Evolutionary conservation across 148 eudicot species (phyloP).

Genomic region (Rhododendron mucronatum): DNA sequence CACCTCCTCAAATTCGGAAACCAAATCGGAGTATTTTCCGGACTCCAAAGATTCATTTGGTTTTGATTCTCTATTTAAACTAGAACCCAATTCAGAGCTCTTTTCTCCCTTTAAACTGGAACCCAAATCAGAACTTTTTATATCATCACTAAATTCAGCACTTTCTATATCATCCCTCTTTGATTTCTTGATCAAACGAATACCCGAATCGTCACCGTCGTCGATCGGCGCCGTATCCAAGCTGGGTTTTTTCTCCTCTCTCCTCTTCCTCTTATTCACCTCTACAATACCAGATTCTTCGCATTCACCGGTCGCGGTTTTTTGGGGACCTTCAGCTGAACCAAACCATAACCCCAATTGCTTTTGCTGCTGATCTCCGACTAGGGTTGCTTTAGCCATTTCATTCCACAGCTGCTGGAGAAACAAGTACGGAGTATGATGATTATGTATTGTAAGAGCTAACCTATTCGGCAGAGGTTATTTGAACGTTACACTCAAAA

Average conservation of each 20-base stretch:
- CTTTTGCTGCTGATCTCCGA: slow-evolving; percentile 30
- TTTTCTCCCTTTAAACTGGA: background rate
- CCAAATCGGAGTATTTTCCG: background rate
- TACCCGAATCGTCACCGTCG: background rate
- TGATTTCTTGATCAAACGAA: slow-evolving; percentile 15
- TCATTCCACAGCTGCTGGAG: background rate
- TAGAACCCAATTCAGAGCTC: background rate
- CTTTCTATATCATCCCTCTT: slow-evolving; percentile 1
- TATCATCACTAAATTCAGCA: background rate
- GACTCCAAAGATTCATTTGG: background rate
- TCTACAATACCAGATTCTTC: slow-evolving; percentile 16
- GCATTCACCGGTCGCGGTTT: slow-evolving; percentile 13
- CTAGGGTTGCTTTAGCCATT: slow-evolving; percentile 68
- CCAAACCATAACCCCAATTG: slow-evolving; percentile 1
- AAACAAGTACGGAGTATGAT: no score
- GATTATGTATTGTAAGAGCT: no score
- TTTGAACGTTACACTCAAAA: background rate
- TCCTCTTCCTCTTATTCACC: slow-evolving; percentile 33
- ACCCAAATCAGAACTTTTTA: background rate
- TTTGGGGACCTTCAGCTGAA: slow-evolving; percentile 11
- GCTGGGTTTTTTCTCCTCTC: slow-evolving; percentile 15
- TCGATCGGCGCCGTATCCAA: slow-evolving; percentile 6
- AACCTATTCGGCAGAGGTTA: background rate
- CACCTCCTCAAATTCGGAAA: background rate
- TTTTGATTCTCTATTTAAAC: background rate